Percentiles rank a stretch among this genome's conserved stretches.
phyloP scores from a whole-genome alignment of 257 asterid genomes.

The Salvia hispanica region DNA sequence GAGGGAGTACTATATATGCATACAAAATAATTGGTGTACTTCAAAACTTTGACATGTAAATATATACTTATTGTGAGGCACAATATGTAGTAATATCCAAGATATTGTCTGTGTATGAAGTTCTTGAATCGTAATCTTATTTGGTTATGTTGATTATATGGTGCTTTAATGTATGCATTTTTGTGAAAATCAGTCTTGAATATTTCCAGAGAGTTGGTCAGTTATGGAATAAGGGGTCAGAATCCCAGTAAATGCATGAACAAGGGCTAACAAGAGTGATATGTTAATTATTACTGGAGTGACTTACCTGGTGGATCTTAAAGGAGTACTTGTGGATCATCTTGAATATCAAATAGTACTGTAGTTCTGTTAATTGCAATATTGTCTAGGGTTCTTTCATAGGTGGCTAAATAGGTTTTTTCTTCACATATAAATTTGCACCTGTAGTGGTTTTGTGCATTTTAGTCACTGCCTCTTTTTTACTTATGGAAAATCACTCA shows the following conservation, averaged over 20 bases:
- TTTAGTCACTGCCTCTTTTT: not conserved
- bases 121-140: not conserved
- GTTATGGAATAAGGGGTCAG: not conserved
- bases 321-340: not conserved
- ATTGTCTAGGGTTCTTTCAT: not conserved
- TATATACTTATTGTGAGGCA: not conserved
- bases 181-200: not conserved
- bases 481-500: not conserved
- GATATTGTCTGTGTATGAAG: not conserved
- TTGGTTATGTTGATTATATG: not conserved
- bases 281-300: not conserved
- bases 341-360: not conserved
- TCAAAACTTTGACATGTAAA: not conserved
- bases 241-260: not conserved
- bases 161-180: not conserved
- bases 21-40: not conserved
- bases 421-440: slow-evolving; percentile 3
- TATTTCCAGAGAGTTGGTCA: not conserved
- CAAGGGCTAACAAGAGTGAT: not conserved
- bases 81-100: not conserved
- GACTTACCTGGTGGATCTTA: not conserved
- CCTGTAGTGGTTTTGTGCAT: not conserved
- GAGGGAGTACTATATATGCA: not conserved
- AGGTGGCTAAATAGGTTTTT: slow-evolving; percentile 14
- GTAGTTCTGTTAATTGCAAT: not conserved